Percentiles rank a stretch among this genome's conserved stretches.
phyloP scores from a whole-genome alignment of 2,329 filamentous ascomycete genomes.

The Calonectria hongkongensis region DNA sequence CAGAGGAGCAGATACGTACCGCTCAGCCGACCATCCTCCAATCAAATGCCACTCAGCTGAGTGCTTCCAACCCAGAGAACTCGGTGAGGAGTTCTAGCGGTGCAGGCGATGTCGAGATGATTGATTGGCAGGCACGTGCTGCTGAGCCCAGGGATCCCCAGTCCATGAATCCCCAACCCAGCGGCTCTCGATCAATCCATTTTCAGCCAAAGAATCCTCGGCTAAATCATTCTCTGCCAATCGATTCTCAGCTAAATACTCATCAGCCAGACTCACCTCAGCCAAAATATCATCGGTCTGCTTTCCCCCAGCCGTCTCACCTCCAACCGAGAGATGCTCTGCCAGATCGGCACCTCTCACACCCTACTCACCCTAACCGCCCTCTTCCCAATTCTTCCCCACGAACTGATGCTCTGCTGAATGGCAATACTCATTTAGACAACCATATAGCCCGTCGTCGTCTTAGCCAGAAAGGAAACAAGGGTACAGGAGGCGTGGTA shows the following conservation, averaged over 20 bases:
- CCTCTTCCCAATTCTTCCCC: no score
- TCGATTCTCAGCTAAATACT: background rate
- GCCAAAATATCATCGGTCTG: background rate
- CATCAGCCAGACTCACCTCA: background rate
- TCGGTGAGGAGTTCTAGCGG: background rate
- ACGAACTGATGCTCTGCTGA: no score
- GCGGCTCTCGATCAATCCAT: background rate
- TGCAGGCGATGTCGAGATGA: background rate
- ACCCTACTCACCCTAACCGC: no score
- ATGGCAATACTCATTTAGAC: no score
- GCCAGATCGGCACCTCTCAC: no score
- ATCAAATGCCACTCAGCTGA: background rate
- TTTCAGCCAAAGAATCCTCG: background rate
- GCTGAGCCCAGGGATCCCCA: background rate
- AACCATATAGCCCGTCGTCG: no score
- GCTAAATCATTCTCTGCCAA: background rate
- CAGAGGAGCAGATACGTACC: no score
- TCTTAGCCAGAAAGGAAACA: background rate
- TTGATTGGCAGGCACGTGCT: background rate
- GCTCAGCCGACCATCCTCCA: background rate
- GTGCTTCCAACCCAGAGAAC: background rate
- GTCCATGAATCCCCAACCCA: background rate
- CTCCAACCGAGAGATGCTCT: background rate
- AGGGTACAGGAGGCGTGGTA: background rate
- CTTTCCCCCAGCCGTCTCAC: background rate